A percentile compares a stretch with the other conserved stretches of the same genome.
These are phyloP conservation scores for Actinomortierella wolfii DNA, from an alignment of 371 early-diverging fungal genomes.

Conservation along the genomic window DNA sequence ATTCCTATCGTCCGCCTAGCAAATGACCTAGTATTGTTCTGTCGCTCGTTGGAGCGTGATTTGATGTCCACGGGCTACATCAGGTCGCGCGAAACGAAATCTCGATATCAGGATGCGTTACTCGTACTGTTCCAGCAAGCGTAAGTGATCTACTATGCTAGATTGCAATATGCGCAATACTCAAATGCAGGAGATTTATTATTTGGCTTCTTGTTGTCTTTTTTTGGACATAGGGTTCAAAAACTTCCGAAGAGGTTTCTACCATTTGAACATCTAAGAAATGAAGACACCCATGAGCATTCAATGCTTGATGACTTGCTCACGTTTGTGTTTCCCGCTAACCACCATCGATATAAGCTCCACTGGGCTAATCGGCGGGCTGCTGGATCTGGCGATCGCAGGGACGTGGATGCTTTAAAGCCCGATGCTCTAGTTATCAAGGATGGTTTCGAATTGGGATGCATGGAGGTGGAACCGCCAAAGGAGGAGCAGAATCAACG, in stretches of 20 bases:
- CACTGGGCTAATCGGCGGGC: constrained; percentile 17
- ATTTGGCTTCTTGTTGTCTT: neutral
- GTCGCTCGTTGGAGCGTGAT: constrained; percentile 3
- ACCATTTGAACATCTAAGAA: neutral
- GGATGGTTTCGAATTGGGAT: constrained; percentile 11
- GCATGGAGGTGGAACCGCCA: constrained; percentile 18
- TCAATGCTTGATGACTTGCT: constrained; percentile 14
- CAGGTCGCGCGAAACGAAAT: constrained; percentile 4
- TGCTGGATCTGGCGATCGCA: constrained; percentile 13
- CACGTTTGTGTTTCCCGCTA: constrained; percentile 7
- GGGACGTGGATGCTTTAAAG: constrained; percentile 11
- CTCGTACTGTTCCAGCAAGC: constrained; percentile 6
- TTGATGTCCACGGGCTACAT: constrained; percentile 1
- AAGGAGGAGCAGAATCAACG: constrained; percentile 9
- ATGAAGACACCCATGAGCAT: constrained; percentile 16
- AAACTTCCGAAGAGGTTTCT: constrained; percentile 8
- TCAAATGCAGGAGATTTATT: neutral
- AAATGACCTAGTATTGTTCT: constrained; percentile 6
- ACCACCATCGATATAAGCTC: constrained; percentile 8
- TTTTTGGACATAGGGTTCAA: constrained; percentile 8
- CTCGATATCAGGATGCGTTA: constrained; percentile 4
- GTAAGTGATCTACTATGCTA: constrained; percentile 2
- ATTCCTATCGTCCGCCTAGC: constrained; percentile 1
- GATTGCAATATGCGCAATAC: neutral
- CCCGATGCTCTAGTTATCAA: constrained; percentile 19